phyloP scores from a whole-genome alignment of 2,329 filamentous ascomycete genomes.

The Monilinia fructigena region DNA sequence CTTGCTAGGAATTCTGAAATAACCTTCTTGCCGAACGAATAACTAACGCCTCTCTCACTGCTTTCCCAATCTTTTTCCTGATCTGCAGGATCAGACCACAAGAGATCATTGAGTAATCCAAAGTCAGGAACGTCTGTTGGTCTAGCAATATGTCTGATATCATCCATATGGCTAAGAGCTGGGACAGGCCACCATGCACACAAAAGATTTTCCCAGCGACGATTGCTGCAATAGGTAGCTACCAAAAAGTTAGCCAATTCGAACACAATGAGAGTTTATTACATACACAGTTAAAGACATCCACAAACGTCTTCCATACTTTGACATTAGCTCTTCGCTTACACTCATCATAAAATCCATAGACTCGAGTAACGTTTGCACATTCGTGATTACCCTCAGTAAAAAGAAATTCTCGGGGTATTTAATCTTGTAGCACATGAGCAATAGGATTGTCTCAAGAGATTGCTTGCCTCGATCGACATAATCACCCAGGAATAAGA shows the following conservation, averaged over 20 bases:
- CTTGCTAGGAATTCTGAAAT: slow-evolving; percentile 93
- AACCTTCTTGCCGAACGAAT: slow-evolving; percentile 97
- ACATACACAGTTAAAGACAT: slow-evolving; percentile 79
- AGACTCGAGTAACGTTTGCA: slow-evolving; percentile 91
- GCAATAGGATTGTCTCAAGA: slow-evolving; percentile 86
- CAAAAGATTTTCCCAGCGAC: slow-evolving; percentile 98
- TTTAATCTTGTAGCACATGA: slow-evolving; percentile 96
- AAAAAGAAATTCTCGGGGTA: slow-evolving; percentile 98
- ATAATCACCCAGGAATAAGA: slow-evolving; percentile 92
- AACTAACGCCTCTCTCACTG: slow-evolving; percentile 94
- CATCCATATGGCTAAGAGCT: slow-evolving; percentile 92
- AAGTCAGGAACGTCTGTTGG: slow-evolving; percentile 98
- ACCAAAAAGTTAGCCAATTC: slow-evolving; percentile 26
- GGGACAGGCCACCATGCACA: slow-evolving; percentile 95
- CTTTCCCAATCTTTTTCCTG: slow-evolving; percentile 99
- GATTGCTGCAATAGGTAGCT: slow-evolving; percentile 88
- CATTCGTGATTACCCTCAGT: slow-evolving; percentile 95
- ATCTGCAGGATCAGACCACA: slow-evolving; percentile 97
- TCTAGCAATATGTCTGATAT: slow-evolving; percentile 92
- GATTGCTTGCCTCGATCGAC: slow-evolving; percentile 96
- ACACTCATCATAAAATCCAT: slow-evolving; percentile 98
- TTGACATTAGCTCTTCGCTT: slow-evolving; percentile 96
- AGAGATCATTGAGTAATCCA: slow-evolving; percentile 86
- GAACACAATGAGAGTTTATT: neutral
- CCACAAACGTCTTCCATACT: slow-evolving; percentile 96